Evolutionary conservation across 2,329 filamentous ascomycete species (phyloP).

Genomic region (Davidsoniella eucalypti): DNA sequence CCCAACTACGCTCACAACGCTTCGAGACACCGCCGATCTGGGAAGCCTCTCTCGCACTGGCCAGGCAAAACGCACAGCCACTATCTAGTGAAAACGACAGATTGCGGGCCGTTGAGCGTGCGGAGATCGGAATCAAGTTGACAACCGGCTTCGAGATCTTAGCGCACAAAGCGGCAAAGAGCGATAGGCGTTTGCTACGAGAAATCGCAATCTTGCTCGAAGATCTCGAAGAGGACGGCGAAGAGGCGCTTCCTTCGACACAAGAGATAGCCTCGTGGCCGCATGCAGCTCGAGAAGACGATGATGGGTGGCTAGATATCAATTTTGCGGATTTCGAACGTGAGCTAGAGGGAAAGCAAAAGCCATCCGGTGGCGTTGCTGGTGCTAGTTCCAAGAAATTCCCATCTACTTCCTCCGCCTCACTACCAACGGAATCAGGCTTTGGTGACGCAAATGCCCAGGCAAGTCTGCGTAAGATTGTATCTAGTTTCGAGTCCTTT

Average conservation of each 20-base stretch:
- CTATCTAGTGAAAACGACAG: neutral
- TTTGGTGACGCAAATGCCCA: slow-evolving; percentile 54
- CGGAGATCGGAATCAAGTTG: slow-evolving; percentile 75
- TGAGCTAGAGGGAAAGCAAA: slow-evolving; percentile 44
- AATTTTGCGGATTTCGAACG: slow-evolving; percentile 77
- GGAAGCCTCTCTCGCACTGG: slow-evolving; percentile 19
- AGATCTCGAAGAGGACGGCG: slow-evolving; percentile 58
- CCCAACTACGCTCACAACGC: slow-evolving; percentile 74
- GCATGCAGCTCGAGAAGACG: slow-evolving; percentile 46
- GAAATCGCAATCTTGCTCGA: slow-evolving; percentile 64
- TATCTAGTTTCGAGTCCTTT: slow-evolving; percentile 84
- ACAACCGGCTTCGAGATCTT: slow-evolving; percentile 86
- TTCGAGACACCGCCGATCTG: slow-evolving; percentile 49
- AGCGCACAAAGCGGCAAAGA: slow-evolving; percentile 47
- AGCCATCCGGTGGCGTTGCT: slow-evolving; percentile 21
- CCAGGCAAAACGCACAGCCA: neutral
- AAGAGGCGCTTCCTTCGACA: slow-evolving; percentile 48
- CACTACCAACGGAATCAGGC: slow-evolving; percentile 19
- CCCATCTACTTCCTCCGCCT: neutral
- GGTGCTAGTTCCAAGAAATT: neutral
- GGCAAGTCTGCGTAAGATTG: slow-evolving; percentile 73
- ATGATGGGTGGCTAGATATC: slow-evolving; percentile 85
- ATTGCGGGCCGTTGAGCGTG: slow-evolving; percentile 19
- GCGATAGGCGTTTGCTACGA: slow-evolving; percentile 50
- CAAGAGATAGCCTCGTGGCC: slow-evolving; percentile 59